phyloP scores from a whole-genome alignment of 78 protist genomes.

The Diacronema lutheri region DNA sequence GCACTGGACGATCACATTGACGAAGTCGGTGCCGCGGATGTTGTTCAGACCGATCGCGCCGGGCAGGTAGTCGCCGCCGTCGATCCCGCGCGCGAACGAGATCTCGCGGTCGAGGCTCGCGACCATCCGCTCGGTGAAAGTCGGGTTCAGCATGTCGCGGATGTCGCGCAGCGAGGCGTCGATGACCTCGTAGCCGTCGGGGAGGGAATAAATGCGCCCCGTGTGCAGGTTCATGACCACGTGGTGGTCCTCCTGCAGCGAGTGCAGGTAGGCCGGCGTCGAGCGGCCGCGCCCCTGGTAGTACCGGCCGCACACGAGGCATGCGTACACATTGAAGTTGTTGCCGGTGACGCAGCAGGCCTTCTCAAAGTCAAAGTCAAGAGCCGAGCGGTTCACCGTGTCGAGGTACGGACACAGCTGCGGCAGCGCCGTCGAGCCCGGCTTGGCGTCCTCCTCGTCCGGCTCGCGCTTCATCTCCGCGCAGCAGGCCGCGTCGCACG shows the following conservation, averaged over 20 bases:
- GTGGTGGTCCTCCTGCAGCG: constrained; percentile 81
- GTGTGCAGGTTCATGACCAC: constrained; percentile 87
- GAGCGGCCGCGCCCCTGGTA: constrained; percentile 88
- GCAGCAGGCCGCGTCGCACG: too few species aligned
- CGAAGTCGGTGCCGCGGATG: constrained; percentile 74
- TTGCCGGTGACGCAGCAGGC: constrained; percentile 81
- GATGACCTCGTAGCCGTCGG: constrained; percentile 92
- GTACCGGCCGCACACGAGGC: constrained; percentile 96
- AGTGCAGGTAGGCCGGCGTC: constrained; percentile 89
- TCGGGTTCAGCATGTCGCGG: constrained; percentile 48
- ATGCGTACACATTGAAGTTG: constrained; percentile 91
- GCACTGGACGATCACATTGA: constrained; percentile 89
- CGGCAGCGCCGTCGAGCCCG: too few species aligned
- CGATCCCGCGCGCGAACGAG: constrained; percentile 37
- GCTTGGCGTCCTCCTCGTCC: too few species aligned
- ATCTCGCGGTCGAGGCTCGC: constrained; percentile 28
- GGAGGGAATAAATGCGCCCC: constrained; percentile 84
- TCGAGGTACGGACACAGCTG: constrained; percentile 82
- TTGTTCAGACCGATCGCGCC: constrained; percentile 94
- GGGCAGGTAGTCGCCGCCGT: constrained; percentile 64
- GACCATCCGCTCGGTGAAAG: constrained; percentile 2
- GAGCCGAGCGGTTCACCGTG: constrained; percentile 57
- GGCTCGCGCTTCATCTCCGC: too few species aligned
- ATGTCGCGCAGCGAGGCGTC: constrained; percentile 93
- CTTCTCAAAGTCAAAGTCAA: constrained; percentile 97